These are phyloP conservation scores for Cladosporium sp. DNA, from an alignment of 2,329 filamentous ascomycete species.

Conservation along the genomic window DNA sequence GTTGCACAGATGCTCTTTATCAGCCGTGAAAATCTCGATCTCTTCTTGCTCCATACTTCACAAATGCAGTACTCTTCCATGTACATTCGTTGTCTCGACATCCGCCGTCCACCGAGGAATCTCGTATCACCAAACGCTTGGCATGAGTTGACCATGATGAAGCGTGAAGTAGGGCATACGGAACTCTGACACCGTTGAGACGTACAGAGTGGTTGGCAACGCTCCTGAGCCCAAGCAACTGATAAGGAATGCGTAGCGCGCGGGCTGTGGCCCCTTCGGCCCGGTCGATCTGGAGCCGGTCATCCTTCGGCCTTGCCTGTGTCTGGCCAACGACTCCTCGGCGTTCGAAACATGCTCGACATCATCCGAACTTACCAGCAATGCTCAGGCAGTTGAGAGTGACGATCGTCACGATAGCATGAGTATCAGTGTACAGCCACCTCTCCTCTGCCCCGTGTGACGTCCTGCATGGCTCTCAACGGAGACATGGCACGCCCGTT, in stretches of 20 bases:
- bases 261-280: slow-evolving; percentile 3
- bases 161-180: neutral
- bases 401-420: neutral
- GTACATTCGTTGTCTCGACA: too few species aligned
- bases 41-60: too few species aligned
- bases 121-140: neutral
- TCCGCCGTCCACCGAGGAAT: too few species aligned
- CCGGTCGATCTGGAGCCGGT: slow-evolving; percentile 6
- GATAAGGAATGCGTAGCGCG: neutral
- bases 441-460: neutral
- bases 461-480: neutral
- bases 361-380: neutral
- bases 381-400: neutral
- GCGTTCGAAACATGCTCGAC: neutral
- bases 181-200: slow-evolving; percentile 3
- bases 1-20: too few species aligned
- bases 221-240: neutral
- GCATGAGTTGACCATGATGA: neutral
- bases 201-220: neutral
- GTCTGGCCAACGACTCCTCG: neutral
- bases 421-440: neutral
- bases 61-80: too few species aligned
- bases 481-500: neutral
- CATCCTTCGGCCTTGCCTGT: slow-evolving; percentile 1
- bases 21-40: too few species aligned